These are phyloP conservation scores for Drosera spatulata DNA, from an alignment of 179 eudicot genomes.

Conservation along the genomic window DNA sequence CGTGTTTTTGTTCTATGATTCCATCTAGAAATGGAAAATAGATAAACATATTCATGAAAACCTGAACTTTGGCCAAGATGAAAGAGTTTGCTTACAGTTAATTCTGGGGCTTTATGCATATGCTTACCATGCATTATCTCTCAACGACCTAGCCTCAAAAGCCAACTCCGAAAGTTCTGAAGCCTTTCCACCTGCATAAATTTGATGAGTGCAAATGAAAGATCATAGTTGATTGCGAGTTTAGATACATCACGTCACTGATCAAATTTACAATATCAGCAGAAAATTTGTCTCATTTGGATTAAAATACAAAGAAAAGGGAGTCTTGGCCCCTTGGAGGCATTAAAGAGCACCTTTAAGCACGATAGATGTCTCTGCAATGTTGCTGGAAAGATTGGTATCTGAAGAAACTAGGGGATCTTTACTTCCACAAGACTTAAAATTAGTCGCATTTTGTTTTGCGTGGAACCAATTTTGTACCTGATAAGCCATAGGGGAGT, in stretches of 20 bases:
- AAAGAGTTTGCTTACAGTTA: neutral
- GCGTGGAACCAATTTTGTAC: conserved; percentile 69
- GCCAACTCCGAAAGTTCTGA: conserved; percentile 44
- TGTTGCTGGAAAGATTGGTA: conserved; percentile 8
- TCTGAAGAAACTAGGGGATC: conserved; percentile 14
- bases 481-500: conserved; percentile 23
- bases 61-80: no score
- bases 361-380: conserved; percentile 22
- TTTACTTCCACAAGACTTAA: neutral
- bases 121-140: conserved; percentile 76
- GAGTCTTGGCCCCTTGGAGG: neutral
- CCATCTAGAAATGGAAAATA: no score
- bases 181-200: conserved; percentile 43
- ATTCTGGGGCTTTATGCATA: neutral
- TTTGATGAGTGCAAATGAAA: neutral
- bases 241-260: no score
- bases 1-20: no score
- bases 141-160: conserved; percentile 73
- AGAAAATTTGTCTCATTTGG: no score
- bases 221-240: no score
- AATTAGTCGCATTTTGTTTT: conserved; percentile 16
- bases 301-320: neutral
- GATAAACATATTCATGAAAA: no score
- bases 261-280: no score
- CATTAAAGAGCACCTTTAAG: conserved; percentile 38